These are phyloP conservation scores for Rhodotorula sp. DNA, from an alignment of 1,284 basidiomycete species.

Conservation along the genomic window DNA sequence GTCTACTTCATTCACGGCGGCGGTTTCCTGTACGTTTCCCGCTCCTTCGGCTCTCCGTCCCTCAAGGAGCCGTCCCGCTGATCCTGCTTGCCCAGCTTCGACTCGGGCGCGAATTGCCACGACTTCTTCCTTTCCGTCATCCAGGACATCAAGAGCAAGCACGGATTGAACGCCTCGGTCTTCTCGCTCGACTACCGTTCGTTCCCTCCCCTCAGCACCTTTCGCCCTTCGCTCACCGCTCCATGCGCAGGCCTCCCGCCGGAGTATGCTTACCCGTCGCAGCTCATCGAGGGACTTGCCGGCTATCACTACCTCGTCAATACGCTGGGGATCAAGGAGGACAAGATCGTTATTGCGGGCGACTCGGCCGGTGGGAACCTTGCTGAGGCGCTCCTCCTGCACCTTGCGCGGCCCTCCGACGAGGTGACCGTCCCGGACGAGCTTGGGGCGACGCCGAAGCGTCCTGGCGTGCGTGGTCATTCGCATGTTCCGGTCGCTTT, in stretches of 20 bases:
- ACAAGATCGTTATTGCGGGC: slow-evolving; percentile 66
- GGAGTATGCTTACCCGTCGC: slow-evolving; percentile 56
- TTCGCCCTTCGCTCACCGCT: no score
- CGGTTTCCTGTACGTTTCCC: slow-evolving; percentile 16
- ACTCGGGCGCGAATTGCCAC: slow-evolving; percentile 17
- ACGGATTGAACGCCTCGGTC: slow-evolving; percentile 9
- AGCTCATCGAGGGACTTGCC: slow-evolving; percentile 64
- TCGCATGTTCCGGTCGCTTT: accelerated
- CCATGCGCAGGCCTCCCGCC: slow-evolving; percentile 24
- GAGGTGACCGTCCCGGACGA: slow-evolving; percentile 18
- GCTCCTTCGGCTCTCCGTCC: not conserved
- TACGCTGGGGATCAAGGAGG: slow-evolving; percentile 55
- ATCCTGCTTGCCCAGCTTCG: not conserved
- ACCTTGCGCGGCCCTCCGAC: slow-evolving; percentile 28
- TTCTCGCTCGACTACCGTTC: slow-evolving; percentile 34
- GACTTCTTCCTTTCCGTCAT: slow-evolving; percentile 11
- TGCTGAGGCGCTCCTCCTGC: slow-evolving; percentile 44
- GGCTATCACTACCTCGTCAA: slow-evolving; percentile 65
- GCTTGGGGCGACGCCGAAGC: slow-evolving; percentile 21
- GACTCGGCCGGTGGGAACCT: slow-evolving; percentile 71
- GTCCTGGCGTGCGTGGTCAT: slow-evolving; percentile 15
- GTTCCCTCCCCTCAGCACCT: not conserved
- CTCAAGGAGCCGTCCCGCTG: not conserved
- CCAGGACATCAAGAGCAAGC: slow-evolving; percentile 5
- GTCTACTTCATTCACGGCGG: slow-evolving; percentile 36